Base-by-base conservation (phyloP, 805 yeast genomes). In the Wickerhamomyces strasburgensis region DNA sequence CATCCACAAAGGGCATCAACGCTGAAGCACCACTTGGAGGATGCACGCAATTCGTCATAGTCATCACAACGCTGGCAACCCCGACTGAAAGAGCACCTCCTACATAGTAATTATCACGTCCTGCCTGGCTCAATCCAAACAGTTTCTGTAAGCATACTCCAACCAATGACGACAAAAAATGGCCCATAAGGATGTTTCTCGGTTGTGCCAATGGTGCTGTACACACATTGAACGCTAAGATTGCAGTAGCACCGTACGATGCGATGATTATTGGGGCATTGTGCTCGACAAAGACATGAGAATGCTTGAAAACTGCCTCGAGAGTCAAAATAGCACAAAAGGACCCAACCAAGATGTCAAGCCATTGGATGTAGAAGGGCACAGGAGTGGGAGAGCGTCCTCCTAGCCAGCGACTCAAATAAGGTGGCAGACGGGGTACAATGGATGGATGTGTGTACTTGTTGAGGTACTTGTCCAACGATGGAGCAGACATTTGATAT, bases 1-100 rank as follows among this genome's bases (percentile, higher is more conserved):
- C 69, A 35, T 76, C 80, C 0, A 72, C 49, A 2, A 68, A 57
- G 0, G 85, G 83, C 7, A 80, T 56, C 26, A 80, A 50, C 0
- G 86, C 84, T 8, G 80, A 69, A 1, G 86, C 85, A 3, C 87
- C 87, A 1, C 80, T 78, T 0, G 87, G 87, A 0, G 87, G 87
- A 52, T 80, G 86, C 1, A 77, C 72, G 40, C 78, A 70, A 43
- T 75, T 75, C 5, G 68, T 54, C 1, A 76, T 43, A 11, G 71
- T 57, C 82, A 78, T 78, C 3, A 60, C 54, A 9, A 73, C 75
- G 7, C 80, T 70, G 2, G 80, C 48, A 5, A 75, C 40, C 0
- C 70, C 80, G 6, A 78, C 81, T 27, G 78, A 62, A 21, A 80
- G 50, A 0, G 81, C 80, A 3, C 79, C 85, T 14, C 70, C 65